Percentiles rank a stretch among this genome's conserved stretches.
Conservation (phyloP, 805 yeast genomes). For the Yarrowia sp. region DNA sequence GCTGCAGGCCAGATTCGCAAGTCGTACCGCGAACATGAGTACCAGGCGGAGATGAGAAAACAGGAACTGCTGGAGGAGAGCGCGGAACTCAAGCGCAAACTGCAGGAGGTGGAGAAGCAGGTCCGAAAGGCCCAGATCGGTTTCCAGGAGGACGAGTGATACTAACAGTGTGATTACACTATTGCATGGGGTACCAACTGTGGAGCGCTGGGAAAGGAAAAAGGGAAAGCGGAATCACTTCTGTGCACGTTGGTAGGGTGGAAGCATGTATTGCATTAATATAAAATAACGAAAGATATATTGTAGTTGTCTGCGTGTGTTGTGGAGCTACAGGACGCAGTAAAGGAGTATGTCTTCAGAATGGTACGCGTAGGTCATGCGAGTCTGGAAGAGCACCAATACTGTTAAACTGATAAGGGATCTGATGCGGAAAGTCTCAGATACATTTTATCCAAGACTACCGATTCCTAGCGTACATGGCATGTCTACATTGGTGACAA, state of each 20-base stretch:
- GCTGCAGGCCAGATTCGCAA: neutral
- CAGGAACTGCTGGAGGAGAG: constrained; percentile 1
- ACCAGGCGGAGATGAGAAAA: neutral
- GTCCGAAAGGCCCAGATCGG: constrained; percentile 3
- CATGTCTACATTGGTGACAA: too few species aligned
- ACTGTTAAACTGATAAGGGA: too few species aligned
- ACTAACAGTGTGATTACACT: neutral
- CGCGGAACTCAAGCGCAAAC: neutral
- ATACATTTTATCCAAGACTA: too few species aligned
- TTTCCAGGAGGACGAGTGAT: neutral
- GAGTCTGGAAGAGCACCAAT: too few species aligned
- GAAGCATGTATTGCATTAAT: neutral
- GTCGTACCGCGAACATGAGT: constrained; percentile 13
- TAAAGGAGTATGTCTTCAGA: too few species aligned
- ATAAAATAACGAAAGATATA: neutral
- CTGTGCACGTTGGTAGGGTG: neutral
- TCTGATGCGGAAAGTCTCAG: too few species aligned
- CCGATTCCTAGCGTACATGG: too few species aligned
- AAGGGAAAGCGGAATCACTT: neutral
- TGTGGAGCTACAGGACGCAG: too few species aligned
- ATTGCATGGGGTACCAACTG: neutral
- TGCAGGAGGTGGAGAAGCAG: neutral
- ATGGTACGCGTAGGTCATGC: too few species aligned
- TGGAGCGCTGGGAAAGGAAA: too few species aligned
- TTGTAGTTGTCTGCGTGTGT: too few species aligned